Percentiles rank a stretch among this genome's conserved stretches.
These are phyloP conservation scores for Clausena lansium DNA, from an alignment of 345 rosid genomes.

Conservation along the genomic window DNA sequence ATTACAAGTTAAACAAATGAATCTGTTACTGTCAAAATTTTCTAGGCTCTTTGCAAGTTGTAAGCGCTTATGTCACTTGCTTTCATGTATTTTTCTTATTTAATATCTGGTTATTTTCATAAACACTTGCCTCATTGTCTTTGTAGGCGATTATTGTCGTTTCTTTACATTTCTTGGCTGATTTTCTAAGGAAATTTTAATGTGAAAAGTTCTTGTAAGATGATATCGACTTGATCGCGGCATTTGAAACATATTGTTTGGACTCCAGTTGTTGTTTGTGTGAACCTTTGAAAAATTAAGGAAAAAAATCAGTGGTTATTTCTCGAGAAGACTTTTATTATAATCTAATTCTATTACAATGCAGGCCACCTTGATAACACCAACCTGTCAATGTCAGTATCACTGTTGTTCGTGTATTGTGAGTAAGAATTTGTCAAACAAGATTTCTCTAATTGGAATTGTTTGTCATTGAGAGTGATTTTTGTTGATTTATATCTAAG, in stretches of 20 bases:
- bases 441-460: neutral
- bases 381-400: neutral
- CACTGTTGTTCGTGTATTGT: neutral
- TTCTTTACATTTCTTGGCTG: neutral
- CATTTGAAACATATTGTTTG: neutral
- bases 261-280: neutral
- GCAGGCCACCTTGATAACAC: conserved; percentile 21
- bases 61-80: neutral
- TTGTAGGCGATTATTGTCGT: neutral
- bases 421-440: neutral
- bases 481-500: neutral
- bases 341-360: neutral
- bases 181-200: conserved; percentile 1
- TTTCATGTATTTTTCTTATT: neutral
- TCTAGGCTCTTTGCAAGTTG: neutral
- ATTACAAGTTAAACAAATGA: neutral
- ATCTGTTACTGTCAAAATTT: neutral
- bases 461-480: neutral
- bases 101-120: neutral
- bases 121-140: neutral
- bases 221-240: conserved; percentile 1
- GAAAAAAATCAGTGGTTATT: neutral
- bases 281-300: neutral
- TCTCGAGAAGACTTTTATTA: neutral
- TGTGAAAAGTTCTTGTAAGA: neutral